These are phyloP conservation scores for Lenwebbia sp. DNA, from an alignment of 345 rosid species.

Conservation along the genomic window DNA sequence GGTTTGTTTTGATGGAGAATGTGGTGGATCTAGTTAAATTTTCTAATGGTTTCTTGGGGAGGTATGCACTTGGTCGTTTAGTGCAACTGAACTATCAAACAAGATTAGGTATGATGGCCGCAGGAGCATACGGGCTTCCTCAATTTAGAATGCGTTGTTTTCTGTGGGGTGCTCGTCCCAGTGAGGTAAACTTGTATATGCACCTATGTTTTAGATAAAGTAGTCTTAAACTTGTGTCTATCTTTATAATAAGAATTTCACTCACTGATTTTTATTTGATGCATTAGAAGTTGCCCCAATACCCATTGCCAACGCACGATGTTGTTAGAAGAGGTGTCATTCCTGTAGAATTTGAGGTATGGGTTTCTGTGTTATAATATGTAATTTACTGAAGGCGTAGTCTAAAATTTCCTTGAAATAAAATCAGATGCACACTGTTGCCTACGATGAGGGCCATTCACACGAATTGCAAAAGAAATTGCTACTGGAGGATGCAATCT, in stretches of 20 bases:
- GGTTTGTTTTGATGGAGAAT: constrained; percentile 71
- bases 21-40: constrained; percentile 67
- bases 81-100: constrained; percentile 59
- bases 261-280: not conserved
- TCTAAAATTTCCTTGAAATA: not conserved
- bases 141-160: constrained; percentile 70
- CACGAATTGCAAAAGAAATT: constrained; percentile 21
- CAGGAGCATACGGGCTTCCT: constrained; percentile 84
- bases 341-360: constrained; percentile 62
- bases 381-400: not conserved
- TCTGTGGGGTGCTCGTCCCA: constrained; percentile 67
- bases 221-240: not conserved
- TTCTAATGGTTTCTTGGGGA: constrained; percentile 41
- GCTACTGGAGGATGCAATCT: constrained; percentile 40
- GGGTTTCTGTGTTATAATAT: not conserved
- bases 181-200: constrained; percentile 20
- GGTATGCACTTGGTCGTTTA: constrained; percentile 61
- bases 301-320: constrained; percentile 77
- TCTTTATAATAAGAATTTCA: not conserved
- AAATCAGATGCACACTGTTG: constrained; percentile 32
- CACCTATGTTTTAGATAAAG: not conserved
- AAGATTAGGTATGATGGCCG: constrained; percentile 76
- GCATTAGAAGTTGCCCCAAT: constrained; percentile 56
- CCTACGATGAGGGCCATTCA: constrained; percentile 29
- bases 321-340: constrained; percentile 40